A percentile compares a stretch with the other conserved stretches of the same genome.
phyloP scores from a whole-genome alignment of 2,329 filamentous ascomycete genomes.

The Pyrenophora graminea region DNA sequence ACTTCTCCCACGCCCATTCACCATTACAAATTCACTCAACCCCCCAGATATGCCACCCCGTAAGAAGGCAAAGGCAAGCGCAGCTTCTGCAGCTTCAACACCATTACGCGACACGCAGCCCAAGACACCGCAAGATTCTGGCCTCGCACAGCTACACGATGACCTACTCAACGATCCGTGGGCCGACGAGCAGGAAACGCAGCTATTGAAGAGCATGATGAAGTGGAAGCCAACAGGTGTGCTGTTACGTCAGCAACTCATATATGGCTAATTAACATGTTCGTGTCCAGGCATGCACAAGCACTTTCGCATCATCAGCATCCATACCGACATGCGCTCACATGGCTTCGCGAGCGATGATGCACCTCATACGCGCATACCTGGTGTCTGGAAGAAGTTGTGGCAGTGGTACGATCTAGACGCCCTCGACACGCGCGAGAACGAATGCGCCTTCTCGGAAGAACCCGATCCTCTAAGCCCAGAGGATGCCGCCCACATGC shows the following conservation, averaged over 20 bases:
- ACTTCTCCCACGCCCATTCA: conserved; percentile 1
- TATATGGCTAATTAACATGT: no score
- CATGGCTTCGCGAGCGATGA: conserved; percentile 71
- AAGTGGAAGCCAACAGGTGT: conserved; percentile 90
- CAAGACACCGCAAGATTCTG: conserved; percentile 46
- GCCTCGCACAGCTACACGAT: conserved; percentile 58
- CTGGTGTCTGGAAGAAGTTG: conserved; percentile 90
- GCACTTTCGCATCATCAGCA: conserved; percentile 58
- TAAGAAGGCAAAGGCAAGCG: conserved; percentile 66
- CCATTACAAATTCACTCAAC: conserved; percentile 1
- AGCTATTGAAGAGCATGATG: conserved; percentile 89
- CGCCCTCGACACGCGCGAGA: conserved; percentile 81
- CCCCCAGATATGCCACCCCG: conserved; percentile 64
- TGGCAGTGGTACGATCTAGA: conserved; percentile 81
- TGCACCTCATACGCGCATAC: conserved; percentile 80
- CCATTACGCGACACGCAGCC: conserved; percentile 49
- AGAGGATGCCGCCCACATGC: conserved; percentile 36
- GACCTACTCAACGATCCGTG: conserved; percentile 71
- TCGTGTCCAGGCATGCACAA: conserved; percentile 59
- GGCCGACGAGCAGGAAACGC: conserved; percentile 95
- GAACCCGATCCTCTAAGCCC: conserved; percentile 58
- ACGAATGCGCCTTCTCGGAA: conserved; percentile 59
- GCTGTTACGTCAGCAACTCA: neutral
- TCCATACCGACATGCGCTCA: conserved; percentile 43
- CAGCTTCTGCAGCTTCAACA: conserved; percentile 63